Evolutionary conservation across 2,329 filamentous ascomycete genomes (phyloP).

Genomic region (Sclerotinia glacialis): DNA sequence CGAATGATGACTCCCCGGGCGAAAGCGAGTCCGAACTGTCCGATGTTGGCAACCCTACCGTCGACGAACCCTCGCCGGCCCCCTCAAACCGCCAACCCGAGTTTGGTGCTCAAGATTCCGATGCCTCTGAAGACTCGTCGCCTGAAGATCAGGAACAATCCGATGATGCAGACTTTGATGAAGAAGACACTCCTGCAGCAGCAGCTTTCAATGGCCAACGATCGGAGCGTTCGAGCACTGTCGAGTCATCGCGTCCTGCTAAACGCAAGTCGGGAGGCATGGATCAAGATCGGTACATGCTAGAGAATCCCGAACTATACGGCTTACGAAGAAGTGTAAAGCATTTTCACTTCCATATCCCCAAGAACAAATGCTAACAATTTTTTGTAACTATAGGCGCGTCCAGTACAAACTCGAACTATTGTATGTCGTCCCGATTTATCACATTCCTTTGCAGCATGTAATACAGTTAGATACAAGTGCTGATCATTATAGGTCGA

Average conservation of each 20-base stretch:
- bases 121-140: conserved; percentile 37
- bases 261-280: conserved; percentile 71
- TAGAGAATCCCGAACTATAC: conserved; percentile 91
- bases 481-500: conserved; percentile 48
- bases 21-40: conserved; percentile 75
- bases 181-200: conserved; percentile 57
- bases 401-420: conserved; percentile 53
- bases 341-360: conserved; percentile 23
- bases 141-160: conserved; percentile 51
- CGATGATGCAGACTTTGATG: conserved; percentile 74
- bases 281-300: conserved; percentile 73
- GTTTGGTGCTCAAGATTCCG: conserved; percentile 36
- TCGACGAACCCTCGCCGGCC: conserved; percentile 49
- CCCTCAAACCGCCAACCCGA: conserved; percentile 42
- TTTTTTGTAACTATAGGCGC: conserved; percentile 43
- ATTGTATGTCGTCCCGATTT: conserved; percentile 48
- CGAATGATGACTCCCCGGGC: conserved; percentile 45
- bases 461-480: conserved; percentile 15
- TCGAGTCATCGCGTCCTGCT: conserved; percentile 62
- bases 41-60: conserved; percentile 60
- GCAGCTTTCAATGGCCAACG: conserved; percentile 47
- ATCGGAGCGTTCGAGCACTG: conserved; percentile 62
- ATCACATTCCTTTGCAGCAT: not conserved
- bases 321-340: conserved; percentile 88
- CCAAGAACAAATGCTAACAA: conserved; percentile 27